phyloP scores from a whole-genome alignment of 441 rosid genomes.

The Omphalea diandra region DNA sequence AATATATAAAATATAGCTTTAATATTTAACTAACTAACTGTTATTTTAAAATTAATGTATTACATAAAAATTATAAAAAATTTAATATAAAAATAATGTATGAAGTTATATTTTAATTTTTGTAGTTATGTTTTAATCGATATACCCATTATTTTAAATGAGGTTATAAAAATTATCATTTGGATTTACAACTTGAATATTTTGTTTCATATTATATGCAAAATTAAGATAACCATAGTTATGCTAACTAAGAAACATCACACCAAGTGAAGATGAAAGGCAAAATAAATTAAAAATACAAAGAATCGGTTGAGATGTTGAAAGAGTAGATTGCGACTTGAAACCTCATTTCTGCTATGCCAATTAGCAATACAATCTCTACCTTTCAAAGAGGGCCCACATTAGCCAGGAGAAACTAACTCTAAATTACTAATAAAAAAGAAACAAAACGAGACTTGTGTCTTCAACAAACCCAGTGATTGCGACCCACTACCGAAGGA shows the following conservation, averaged over 20 bases:
- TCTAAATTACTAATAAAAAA: conserved; percentile 11
- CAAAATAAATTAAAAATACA: background rate
- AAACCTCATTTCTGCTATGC: conserved; percentile 6
- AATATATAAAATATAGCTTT: too few relatives aligned
- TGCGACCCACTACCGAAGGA: background rate
- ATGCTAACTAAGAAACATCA: too few relatives aligned
- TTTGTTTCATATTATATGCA: background rate
- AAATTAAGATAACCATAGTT: background rate
- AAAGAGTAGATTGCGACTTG: background rate
- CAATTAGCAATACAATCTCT: conserved; percentile 11
- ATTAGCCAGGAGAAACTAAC: conserved; percentile 9
- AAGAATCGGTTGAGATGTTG: background rate
- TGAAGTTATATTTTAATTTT: too few relatives aligned
- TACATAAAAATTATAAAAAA: too few relatives aligned
- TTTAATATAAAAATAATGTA: too few relatives aligned
- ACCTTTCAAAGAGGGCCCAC: conserved; percentile 29
- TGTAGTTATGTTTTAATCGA: too few relatives aligned
- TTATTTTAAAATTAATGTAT: too few relatives aligned
- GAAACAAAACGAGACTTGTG: conserved; percentile 11
- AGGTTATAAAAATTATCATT: too few relatives aligned
- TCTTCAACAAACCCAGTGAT: conserved; percentile 16
- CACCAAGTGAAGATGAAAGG: too few relatives aligned
- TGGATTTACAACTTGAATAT: too few relatives aligned
- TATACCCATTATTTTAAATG: too few relatives aligned
- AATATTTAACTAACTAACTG: too few relatives aligned